Evolutionary conservation across 2,329 filamentous ascomycete genomes (phyloP), one percentile per base, ranked within the genome.

Genomic region (Fusarium nematophilum): DNA sequence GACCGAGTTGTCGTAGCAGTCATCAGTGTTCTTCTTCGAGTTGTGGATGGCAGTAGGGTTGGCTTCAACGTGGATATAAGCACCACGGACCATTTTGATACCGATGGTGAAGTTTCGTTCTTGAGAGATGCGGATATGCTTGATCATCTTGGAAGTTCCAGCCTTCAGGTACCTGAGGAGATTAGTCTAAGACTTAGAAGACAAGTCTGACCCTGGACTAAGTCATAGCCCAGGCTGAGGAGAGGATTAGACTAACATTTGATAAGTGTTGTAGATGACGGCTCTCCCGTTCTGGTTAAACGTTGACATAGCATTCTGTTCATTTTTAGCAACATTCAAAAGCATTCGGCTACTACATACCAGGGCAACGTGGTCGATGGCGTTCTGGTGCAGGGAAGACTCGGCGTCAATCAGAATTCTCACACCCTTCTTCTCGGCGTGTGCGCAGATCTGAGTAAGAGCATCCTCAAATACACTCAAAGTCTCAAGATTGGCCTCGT

Each of bases 201-300:
- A n/a, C n/a, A n/a, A n/a, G n/a, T n/a, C n/a, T n/a, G n/a, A n/a
- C n/a, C n/a, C n/a, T n/a, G n/a, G n/a, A n/a, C n/a, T n/a, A n/a
- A n/a, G n/a, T n/a, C n/a, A n/a, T n/a, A n/a, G n/a, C n/a, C n/a
- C n/a, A n/a, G n/a, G n/a, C n/a, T 5, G 14, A 15, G 7, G 3
- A 13, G 6, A 14, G 3, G 2, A 10, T 6, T 9, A 3, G 9
- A 21, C 45, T 11, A 27, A 39, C 52, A 54, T 54, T 23, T 54
- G 52, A 49, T 54, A 54, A n/a, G 52, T 54, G 37, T 54, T 54
- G 18, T 50, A 54, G 31, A 54, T 43, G 26, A 44, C 30, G 13
- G 52, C 52, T 27, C 44, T 15, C 13, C 38, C 37, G 6, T 38
- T 37, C 2, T 5, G 14, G 14, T 54, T 54, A 18, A 54, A 54